Evolutionary conservation across 352 stramenopile species (phyloP).

Genomic region (Globisporangium sylvaticum): DNA sequence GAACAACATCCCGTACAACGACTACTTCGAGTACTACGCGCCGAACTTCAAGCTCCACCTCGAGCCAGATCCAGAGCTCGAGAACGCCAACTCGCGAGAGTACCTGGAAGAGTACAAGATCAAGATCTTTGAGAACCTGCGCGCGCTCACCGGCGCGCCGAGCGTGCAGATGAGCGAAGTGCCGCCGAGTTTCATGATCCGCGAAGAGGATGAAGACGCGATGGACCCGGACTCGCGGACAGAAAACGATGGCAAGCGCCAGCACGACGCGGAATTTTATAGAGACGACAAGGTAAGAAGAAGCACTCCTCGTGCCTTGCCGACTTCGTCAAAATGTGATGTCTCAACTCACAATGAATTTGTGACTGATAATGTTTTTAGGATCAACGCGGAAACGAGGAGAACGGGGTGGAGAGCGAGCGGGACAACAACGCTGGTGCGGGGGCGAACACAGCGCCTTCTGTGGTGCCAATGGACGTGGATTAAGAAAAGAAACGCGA

Average conservation of each 20-base stretch:
- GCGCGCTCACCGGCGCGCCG: conserved; percentile 62
- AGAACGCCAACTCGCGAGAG: conserved; percentile 81
- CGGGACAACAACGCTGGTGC: conserved; percentile 22
- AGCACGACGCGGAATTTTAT: conserved; percentile 84
- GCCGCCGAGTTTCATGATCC: conserved; percentile 64
- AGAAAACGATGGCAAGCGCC: conserved; percentile 66
- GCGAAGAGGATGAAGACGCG: conserved; percentile 79
- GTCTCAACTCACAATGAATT: background rate
- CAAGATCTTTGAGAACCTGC: conserved; percentile 85
- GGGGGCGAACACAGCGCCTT: conserved; percentile 48
- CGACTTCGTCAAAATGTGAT: background rate
- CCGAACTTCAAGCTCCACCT: conserved; percentile 85
- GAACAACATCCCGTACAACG: conserved; percentile 98
- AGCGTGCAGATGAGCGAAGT: conserved; percentile 81
- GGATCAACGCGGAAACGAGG: conserved; percentile 46
- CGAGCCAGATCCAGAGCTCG: conserved; percentile 66
- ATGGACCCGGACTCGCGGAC: conserved; percentile 59
- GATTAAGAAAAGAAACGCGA: conserved; percentile 27
- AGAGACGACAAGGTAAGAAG: conserved; percentile 58
- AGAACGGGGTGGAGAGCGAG: conserved; percentile 24
- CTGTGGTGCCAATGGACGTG: conserved; percentile 75
- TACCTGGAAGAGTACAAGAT: conserved; percentile 85
- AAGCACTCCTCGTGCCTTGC: background rate
- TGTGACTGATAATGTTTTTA: background rate
- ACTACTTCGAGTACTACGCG: conserved; percentile 99